Conservation (phyloP, 495 filamentous ascomycete genomes). For the Peziza echinospora region DNA sequence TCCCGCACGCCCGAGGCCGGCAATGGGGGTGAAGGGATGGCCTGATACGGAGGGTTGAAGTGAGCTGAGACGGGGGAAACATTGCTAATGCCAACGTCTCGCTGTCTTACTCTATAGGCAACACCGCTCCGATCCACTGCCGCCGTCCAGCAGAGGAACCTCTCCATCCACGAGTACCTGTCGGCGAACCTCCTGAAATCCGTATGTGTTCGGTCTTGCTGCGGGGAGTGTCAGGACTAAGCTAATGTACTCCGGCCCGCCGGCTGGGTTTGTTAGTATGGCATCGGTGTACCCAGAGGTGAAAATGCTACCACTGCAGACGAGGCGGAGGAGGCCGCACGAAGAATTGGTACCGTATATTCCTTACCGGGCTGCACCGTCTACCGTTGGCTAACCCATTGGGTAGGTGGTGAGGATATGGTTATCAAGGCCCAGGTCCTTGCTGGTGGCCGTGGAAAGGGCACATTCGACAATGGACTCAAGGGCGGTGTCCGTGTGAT, state of each 20-base stretch:
- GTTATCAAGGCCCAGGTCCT: slow-evolving; percentile 99
- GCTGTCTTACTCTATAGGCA: not conserved
- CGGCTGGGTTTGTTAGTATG: slow-evolving; percentile 41
- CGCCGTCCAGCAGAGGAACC: slow-evolving; percentile 51
- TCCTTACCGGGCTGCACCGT: no score
- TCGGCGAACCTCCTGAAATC: slow-evolving; percentile 71
- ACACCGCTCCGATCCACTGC: not conserved
- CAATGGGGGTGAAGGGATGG: not conserved
- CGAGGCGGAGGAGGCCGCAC: slow-evolving; percentile 82
- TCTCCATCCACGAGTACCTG: slow-evolving; percentile 94
- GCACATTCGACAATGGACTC: slow-evolving; percentile 88
- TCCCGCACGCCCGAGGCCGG: not conserved
- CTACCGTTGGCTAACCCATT: no score
- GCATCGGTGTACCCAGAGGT: slow-evolving; percentile 75
- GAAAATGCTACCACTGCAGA: slow-evolving; percentile 57
- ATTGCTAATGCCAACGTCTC: not conserved
- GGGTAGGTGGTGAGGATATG: slow-evolving; percentile 67
- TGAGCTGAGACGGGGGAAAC: not conserved
- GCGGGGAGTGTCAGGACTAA: slow-evolving; percentile 8
- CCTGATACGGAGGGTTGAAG: not conserved
- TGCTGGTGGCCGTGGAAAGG: slow-evolving; percentile 91
- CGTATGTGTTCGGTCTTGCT: slow-evolving; percentile 28
- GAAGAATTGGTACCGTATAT: slow-evolving; percentile 70
- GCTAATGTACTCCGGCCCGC: slow-evolving; percentile 9
- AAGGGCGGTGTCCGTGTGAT: slow-evolving; percentile 97